Evolutionary conservation across 2,329 filamentous ascomycete genomes (phyloP).

Genomic region (Zymoseptoria pseudotritici): DNA sequence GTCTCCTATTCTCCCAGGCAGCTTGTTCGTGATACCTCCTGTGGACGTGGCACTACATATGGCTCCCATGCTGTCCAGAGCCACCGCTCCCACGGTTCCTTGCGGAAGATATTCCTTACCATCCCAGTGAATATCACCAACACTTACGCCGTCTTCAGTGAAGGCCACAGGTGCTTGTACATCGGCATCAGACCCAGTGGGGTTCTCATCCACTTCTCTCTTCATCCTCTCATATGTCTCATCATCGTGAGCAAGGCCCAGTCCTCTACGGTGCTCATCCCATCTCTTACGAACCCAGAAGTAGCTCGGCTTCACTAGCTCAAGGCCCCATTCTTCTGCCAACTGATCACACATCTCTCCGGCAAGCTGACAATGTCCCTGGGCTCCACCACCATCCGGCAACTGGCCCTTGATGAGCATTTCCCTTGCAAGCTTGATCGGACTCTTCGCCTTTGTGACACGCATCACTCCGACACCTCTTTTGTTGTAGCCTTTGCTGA

Average conservation of each 20-base stretch:
- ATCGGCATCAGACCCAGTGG: not conserved
- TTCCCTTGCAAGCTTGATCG: constrained; percentile 64
- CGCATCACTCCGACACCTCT: constrained; percentile 71
- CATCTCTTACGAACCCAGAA: constrained; percentile 73
- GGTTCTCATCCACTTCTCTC: constrained; percentile 26
- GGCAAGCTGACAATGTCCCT: constrained; percentile 63
- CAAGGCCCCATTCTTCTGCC: constrained; percentile 60
- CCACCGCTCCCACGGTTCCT: constrained; percentile 78
- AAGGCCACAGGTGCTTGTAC: not conserved
- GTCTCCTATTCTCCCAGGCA: constrained; percentile 77
- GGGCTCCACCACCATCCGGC: constrained; percentile 53
- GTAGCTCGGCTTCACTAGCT: constrained; percentile 61
- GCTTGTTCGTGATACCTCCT: constrained; percentile 82
- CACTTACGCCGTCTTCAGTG: not conserved
- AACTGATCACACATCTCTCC: constrained; percentile 62
- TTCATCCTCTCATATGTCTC: constrained; percentile 38
- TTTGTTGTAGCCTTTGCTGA: constrained; percentile 64
- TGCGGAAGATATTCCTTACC: constrained; percentile 64
- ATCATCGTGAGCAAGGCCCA: constrained; percentile 36
- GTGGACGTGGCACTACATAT: constrained; percentile 60
- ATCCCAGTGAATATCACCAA: constrained; percentile 42
- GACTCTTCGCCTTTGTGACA: constrained; percentile 67
- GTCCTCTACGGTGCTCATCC: constrained; percentile 65
- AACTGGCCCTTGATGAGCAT: constrained; percentile 61
- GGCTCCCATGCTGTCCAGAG: constrained; percentile 66